Base-by-base conservation (phyloP, 352 stramenopile species). In the Pythium diclinum region DNA sequence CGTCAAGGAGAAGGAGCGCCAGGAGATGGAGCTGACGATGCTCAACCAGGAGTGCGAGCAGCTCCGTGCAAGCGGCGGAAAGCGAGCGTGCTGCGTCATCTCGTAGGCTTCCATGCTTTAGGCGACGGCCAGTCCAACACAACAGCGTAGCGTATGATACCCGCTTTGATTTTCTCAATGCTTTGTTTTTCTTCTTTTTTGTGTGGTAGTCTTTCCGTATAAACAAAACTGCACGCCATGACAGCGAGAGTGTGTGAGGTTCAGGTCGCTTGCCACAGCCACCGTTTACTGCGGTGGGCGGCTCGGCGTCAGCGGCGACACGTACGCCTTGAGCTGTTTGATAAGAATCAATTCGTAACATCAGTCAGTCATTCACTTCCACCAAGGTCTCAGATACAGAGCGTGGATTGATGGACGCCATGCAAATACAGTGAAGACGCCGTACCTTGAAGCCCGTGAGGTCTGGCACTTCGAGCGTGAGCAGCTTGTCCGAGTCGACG, bases 401-500 rank as follows among this genome's bases (percentile, higher is more conserved):
- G 25, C 25, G 25, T 28, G 2, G 25, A 28, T 1, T 5, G 25
- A 28, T 28, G 4, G 25, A 28, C 25, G 25, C 25, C 25, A 5
- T 28, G 25, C 25, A 28, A 28, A 3, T 3, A 28, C 3, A 28
- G 1, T 28, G 25, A 28, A 28, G 25, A 28, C 1, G 3, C 25
- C 73, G 65, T 56, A 93, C 82, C 75, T 93, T 96, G 69, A 98
- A 98, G 48, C 85, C 92, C 56, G 82, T 92, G 71, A 98, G 83
- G 81, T 98, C 92, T 6, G 94, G 94, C 69, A 97, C 91, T 62
- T 98, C 80, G 56, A 98, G 81, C 76, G 96, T 72, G 58, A 98
- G 77, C 64, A 96, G 81, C 73, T 97, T 97, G 67, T 92, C 80
- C 55, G 80, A 70, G 78, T 98, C 89, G 16, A 97, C 79, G 63